Conservation (phyloP, 192 early-diverging fungal genomes). For the Entophlyctis helioformis region DNA sequence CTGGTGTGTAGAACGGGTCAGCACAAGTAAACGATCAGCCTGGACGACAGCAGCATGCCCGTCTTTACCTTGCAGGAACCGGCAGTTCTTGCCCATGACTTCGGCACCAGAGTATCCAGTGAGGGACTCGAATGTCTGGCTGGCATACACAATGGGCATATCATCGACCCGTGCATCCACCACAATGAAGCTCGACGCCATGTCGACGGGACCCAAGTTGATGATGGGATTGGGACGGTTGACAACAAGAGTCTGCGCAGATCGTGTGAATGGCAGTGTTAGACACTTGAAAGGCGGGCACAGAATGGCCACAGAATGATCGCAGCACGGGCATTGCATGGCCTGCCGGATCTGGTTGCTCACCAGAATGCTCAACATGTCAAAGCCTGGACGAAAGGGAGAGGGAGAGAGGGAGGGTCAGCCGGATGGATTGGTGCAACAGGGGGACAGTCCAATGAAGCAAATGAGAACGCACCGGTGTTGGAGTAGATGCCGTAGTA, state of each 20-base stretch:
- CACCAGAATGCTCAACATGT: constrained; percentile 23
- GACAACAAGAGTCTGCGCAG: constrained; percentile 14
- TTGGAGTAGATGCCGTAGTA: constrained; percentile 8
- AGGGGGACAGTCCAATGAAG: not conserved
- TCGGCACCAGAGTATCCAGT: constrained; percentile 27
- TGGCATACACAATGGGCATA: constrained; percentile 43
- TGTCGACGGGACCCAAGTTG: constrained; percentile 46
- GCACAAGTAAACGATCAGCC: not conserved
- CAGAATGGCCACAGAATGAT: not conserved
- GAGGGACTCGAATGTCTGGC: constrained; percentile 41
- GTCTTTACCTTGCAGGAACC: constrained; percentile 21
- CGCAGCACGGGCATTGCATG: not conserved
- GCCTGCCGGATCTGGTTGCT: not conserved
- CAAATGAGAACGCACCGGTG: not conserved
- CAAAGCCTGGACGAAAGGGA: constrained; percentile 11
- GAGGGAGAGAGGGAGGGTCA: not conserved
- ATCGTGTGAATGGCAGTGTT: too few relatives aligned
- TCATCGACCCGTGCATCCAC: constrained; percentile 41
- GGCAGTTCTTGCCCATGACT: constrained; percentile 25
- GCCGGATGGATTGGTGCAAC: not conserved
- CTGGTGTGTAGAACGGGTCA: constrained; percentile 1
- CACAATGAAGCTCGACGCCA: constrained; percentile 44
- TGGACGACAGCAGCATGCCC: not conserved
- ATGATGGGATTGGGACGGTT: constrained; percentile 44
- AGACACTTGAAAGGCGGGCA: not conserved